Evolutionary conservation across 371 early-diverging fungal genomes (phyloP), one percentile per base, ranked within the genome.

Genomic region (Globomyces sp.): DNA sequence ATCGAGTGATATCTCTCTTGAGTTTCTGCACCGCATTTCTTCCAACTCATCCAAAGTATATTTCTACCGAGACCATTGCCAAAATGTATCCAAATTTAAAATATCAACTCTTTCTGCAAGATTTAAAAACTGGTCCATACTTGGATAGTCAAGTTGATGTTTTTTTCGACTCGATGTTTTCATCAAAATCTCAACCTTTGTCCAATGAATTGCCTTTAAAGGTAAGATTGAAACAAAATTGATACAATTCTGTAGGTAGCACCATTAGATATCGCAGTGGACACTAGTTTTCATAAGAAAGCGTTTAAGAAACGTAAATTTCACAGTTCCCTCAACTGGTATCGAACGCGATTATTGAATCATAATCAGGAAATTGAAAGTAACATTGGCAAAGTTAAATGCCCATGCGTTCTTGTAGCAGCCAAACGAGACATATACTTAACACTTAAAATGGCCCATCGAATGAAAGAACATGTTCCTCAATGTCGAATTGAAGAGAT

Each of bases 161-260:
- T 39, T 55, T 55, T 40, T 55, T 55, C n/a, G 40, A 55, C 40
- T 55, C 40, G 55, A 55, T 55, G 55, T 55, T 55, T 55, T 36
- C 40, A 1, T 36, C 55, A 39, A 24, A 24, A 24, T 24, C 24
- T 24, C 24, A 24, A 24, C 24, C 24, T 24, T 24, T 24, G 24
- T 24, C 24, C 24, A 24, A 0, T 24, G 24, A 24, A 24, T 24
- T 24, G 24, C 24, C 24, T 24, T 24, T 24, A 24, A 24, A 24
- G 24, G 24, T 24, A 24, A 24, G 24, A 24, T 24, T 24, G 24
- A 24, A 24, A 24, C 24, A 24, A 24, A 24, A 24, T 24, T 24
- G 24, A 24, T 24, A 24, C 0, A 24, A 24, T 24, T 24, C 24
- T 24, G 24, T 24, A 24, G 24, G 24, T 24, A 24, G 24, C 24